Evolutionary conservation across 495 filamentous ascomycete genomes (phyloP), one percentile per base, ranked within the genome.

Genomic region (Pyrenula massariospora): DNA sequence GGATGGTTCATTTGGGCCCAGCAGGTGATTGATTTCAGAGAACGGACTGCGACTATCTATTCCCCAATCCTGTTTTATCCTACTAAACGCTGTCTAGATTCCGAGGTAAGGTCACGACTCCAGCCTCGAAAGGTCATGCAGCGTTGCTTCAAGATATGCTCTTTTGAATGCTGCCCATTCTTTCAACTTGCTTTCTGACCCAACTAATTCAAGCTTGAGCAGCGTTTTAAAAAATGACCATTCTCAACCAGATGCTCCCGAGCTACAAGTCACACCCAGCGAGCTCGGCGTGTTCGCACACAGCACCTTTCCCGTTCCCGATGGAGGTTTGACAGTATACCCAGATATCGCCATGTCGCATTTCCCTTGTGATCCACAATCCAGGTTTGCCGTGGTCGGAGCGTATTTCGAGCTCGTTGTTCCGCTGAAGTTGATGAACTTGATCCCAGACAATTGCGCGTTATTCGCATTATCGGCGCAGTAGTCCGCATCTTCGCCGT

Each of bases 391-490:
- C 1, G 66, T 65, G 1, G 68, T 66, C 22, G 68, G 65, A n/a
- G 63, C 66, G 57, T 77, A 72, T 31, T 67, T 68, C 20, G 58
- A 63, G 49, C 65, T 68, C 0, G 74, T 77, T 23, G 63, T 68
- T 8, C 73, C 74, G 22, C 63, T 66, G 54, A 77, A 68, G 3
- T 62, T 63, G 12, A 64, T 60, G 54, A 74, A 69, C 2, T 66
- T 59, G 19, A 76, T 65, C 24, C 55, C 71, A 2, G 63, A 66
- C 31, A 76, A 54, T 20, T 60, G 57, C 3, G 70, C 71, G 55
- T 67, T 59, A 11, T 68, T 67, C 2, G 72, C 69, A 56, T 72
- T 57, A 11, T n/a, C n/a, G n/a, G n/a, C n/a, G n/a, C 75, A 77
- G 54, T 76, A 74, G n/a, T 55, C 57, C 1, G 52, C 65, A 58